Base-by-base conservation (phyloP, 2,329 filamentous ascomycete species). In the Didymellaceae sp. region DNA sequence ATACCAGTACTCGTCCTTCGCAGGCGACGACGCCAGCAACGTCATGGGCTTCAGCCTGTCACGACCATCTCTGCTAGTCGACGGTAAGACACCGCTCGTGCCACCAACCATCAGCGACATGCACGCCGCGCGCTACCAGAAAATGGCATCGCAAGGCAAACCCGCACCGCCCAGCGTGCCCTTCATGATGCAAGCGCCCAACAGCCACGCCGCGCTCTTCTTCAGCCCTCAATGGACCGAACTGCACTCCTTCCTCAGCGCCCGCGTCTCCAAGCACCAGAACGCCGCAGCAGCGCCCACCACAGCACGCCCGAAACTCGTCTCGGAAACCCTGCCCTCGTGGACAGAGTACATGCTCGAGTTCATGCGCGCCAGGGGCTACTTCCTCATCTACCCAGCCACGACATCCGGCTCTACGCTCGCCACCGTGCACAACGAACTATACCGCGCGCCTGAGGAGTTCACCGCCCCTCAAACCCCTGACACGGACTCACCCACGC, bases 141-240 rank as follows among this genome's bases (percentile, higher is more conserved):
- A 59, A 17, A 28, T 61, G n/a, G n/a, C n/a, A n/a, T n/a, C n/a
- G n/a, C n/a, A n/a, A n/a, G n/a, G 72, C 21, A 63, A 71, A 5
- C 40, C 74, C n/a, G n/a, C n/a, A n/a, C n/a, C n/a, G n/a, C n/a
- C n/a, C 5, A 62, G 47, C 24, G 81, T 82, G 0, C 80, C 88
- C 0, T 95, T 96, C 64, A 77, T 96, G 7, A 96, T 91, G 87
- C 89, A 96, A 73, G 85, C 86, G 2, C 92, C 93, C 5, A 89
- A 86, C 58, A 90, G 87, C 65, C 88, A 94, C 57, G 92, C 93
- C 1, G 84, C 86, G 9, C 79, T 99, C 8, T 87, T 93, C 68
- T 86, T 94, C 47, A 91, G 92, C 33, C 84, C 91, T 38, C 91
- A 88, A 66, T 99, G 94, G 94, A 77, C 83, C 10, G 90, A 96